These are phyloP conservation scores for Salvia rosmarinus DNA, from an alignment of 257 asterid genomes.

Conservation along the genomic window DNA sequence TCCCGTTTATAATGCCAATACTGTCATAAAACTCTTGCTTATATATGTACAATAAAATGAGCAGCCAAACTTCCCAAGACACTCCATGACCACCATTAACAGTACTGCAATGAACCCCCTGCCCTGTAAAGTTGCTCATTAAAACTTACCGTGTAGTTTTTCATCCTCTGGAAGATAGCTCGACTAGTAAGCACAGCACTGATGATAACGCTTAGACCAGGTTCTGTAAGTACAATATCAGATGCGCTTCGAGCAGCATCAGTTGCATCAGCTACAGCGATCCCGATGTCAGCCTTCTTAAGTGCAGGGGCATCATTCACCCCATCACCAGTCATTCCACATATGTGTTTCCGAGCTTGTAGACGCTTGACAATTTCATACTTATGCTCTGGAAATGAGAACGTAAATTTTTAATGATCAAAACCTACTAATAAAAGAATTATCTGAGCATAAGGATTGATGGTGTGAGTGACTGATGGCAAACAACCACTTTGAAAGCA, in stretches of 20 bases:
- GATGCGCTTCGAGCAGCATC: constrained; percentile 72
- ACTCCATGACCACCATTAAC: too few species aligned
- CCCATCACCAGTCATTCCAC: constrained; percentile 77
- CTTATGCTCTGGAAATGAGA: constrained; percentile 53
- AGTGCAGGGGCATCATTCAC: constrained; percentile 73
- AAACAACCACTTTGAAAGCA: constrained; percentile 18
- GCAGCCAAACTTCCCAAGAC: too few species aligned
- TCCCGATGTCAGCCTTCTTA: constrained; percentile 65
- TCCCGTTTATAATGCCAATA: background rate
- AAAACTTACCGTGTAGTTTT: constrained; percentile 58
- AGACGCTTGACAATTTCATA: constrained; percentile 63
- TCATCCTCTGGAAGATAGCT: constrained; percentile 69
- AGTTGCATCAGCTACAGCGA: constrained; percentile 71
- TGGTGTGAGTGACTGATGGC: background rate
- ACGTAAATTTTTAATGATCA: background rate
- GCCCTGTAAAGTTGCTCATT: background rate
- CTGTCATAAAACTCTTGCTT: background rate
- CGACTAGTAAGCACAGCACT: constrained; percentile 71
- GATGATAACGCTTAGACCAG: constrained; percentile 67
- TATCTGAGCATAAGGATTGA: constrained; percentile 4
- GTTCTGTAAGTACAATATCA: constrained; percentile 63
- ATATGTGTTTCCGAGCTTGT: constrained; percentile 66
- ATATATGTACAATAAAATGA: background rate
- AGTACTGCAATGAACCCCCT: background rate
- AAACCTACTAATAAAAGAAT: too few species aligned